These are phyloP conservation scores for Coemansia sp. DNA, from an alignment of 192 early-diverging fungal genomes.

Conservation along the genomic window DNA sequence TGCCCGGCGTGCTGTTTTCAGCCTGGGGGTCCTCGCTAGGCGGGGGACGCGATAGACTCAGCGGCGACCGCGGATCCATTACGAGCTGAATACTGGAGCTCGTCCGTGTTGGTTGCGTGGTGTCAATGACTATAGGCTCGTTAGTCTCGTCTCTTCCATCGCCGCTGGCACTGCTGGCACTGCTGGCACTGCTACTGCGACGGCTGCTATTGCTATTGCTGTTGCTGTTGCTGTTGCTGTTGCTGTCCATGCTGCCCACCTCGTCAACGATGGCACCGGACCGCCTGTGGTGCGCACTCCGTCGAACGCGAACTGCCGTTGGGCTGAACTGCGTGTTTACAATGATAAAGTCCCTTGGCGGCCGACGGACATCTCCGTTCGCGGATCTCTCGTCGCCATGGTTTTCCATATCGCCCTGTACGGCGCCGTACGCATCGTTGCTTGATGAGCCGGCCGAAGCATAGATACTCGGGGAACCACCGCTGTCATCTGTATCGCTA, in stretches of 20 bases:
- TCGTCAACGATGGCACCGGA: not conserved
- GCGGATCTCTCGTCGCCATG: not conserved
- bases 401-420: not conserved
- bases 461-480: not conserved
- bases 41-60: not conserved
- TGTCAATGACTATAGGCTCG: slow-evolving; percentile 12
- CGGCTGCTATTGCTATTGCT: not conserved
- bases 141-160: not conserved
- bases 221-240: slow-evolving; percentile 6
- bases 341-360: slow-evolving; percentile 13
- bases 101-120: slow-evolving; percentile 1
- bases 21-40: not conserved
- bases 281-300: not conserved
- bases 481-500: too few relatives aligned
- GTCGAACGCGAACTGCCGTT: not conserved
- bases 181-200: not conserved
- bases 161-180: slow-evolving; percentile 3
- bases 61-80: not conserved
- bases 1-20: not conserved
- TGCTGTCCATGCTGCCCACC: not conserved
- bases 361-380: not conserved
- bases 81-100: not conserved
- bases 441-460: not conserved
- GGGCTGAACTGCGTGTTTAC: slow-evolving; percentile 28
- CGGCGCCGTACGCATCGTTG: not conserved